These are phyloP conservation scores for Quercus wislizeni DNA, from an alignment of 306 rosid species.

Conservation along the genomic window DNA sequence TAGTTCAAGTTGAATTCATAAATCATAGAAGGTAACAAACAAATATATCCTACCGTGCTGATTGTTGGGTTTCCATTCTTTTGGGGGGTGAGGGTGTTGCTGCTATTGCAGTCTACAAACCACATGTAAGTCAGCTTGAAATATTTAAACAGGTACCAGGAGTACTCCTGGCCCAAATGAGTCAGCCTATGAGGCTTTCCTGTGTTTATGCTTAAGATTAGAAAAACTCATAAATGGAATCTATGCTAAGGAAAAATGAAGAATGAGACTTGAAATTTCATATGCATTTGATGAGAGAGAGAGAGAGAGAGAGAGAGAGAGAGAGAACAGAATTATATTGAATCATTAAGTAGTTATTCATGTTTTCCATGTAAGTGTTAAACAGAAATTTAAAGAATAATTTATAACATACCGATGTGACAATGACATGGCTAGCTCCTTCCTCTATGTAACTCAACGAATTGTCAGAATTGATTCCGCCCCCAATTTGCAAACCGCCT, in stretches of 20 bases:
- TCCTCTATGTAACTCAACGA: conserved; percentile 65
- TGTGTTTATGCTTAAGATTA: background rate
- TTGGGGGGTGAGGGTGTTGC: background rate
- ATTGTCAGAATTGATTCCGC: conserved; percentile 92
- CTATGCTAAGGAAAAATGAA: background rate
- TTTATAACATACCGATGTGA: conserved; percentile 69
- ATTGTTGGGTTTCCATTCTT: background rate
- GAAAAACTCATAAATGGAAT: background rate
- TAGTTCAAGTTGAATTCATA: background rate
- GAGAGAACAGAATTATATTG: background rate
- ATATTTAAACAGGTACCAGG: background rate
- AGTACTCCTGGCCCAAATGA: background rate
- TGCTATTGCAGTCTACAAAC: background rate
- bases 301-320: background rate
- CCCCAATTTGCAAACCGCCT: conserved; percentile 96
- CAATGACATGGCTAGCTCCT: conserved; percentile 98
- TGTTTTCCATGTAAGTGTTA: conserved; percentile 7
- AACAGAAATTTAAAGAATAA: background rate
- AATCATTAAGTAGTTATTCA: background rate
- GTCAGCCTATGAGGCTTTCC: background rate
- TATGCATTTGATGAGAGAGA: background rate
- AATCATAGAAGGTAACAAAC: background rate
- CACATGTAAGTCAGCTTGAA: background rate
- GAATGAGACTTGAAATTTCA: background rate
- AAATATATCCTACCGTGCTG: background rate